Evolutionary conservation across 1,284 basidiomycete genomes (phyloP).

Genomic region (Leccinum cinnamomeum): DNA sequence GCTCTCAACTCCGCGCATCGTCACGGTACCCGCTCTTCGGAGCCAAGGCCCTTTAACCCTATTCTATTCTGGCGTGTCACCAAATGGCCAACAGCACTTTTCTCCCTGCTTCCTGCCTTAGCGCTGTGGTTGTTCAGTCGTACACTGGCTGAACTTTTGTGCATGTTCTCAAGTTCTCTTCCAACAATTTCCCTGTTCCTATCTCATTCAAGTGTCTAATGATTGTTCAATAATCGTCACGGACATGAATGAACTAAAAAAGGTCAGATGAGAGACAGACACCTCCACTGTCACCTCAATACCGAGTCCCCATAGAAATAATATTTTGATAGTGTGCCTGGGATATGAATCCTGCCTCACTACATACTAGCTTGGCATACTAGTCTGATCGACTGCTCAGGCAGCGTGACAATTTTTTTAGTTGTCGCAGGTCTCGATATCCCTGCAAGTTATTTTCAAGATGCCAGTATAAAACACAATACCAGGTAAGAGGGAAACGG

Average conservation of each 20-base stretch:
- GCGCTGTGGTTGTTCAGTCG: not conserved
- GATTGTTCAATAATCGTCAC: not conserved
- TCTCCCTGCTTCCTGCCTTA: not conserved
- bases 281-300: not conserved
- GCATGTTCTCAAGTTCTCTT: not conserved
- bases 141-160: not conserved
- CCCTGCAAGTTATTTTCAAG: not conserved
- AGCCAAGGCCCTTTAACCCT: not conserved
- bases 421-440: not conserved
- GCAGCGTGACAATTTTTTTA: not conserved
- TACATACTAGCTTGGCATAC: not conserved
- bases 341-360: not conserved
- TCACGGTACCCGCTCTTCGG: not conserved
- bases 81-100: not conserved
- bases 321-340: not conserved
- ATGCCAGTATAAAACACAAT: not conserved
- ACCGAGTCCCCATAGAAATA: not conserved
- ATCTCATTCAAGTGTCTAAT: not conserved
- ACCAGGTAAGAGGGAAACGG: not conserved
- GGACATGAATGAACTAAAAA: not conserved
- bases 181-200: not conserved
- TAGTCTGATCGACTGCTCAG: not conserved
- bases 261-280: not conserved
- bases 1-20: not conserved
- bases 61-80: not conserved